A percentile compares a stretch with the other conserved stretches of the same genome.
These are phyloP conservation scores for Pisolithus orientalis DNA, from an alignment of 768 basidiomycete genomes.

Conservation along the genomic window DNA sequence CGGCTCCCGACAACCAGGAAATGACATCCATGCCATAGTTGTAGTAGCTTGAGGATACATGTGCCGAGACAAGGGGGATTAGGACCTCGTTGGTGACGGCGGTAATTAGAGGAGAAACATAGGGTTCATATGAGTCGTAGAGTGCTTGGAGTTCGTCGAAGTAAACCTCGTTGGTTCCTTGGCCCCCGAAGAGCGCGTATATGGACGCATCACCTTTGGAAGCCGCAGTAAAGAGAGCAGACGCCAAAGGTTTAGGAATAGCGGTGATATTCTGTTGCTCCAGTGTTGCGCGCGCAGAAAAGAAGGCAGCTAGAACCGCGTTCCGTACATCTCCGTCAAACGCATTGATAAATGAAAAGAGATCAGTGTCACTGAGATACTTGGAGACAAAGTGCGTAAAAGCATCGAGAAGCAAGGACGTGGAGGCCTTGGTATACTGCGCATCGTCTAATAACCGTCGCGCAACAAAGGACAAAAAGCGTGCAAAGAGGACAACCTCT, in stretches of 20 bases:
- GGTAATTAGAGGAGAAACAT: constrained; percentile 66
- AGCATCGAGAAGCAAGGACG: constrained; percentile 64
- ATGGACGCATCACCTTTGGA: constrained; percentile 60
- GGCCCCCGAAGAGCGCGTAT: constrained; percentile 94
- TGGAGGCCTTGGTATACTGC: constrained; percentile 46
- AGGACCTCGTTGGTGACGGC: constrained; percentile 63
- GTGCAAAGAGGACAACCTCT: constrained; percentile 71
- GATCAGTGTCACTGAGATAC: constrained; percentile 66
- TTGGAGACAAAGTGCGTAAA: constrained; percentile 73
- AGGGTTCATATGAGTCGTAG: constrained; percentile 87
- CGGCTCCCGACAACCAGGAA: constrained; percentile 74
- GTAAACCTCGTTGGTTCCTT: constrained; percentile 97
- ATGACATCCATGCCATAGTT: constrained; percentile 73
- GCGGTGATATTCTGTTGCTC: constrained; percentile 47
- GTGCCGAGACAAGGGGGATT: constrained; percentile 57
- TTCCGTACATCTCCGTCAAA: constrained; percentile 75
- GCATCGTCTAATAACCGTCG: constrained; percentile 52
- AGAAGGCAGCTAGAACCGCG: constrained; percentile 74
- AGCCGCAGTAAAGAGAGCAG: constrained; percentile 65
- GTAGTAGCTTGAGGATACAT: constrained; percentile 59
- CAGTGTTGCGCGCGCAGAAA: constrained; percentile 63
- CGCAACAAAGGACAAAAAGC: constrained; percentile 76
- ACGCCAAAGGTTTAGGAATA: constrained; percentile 54
- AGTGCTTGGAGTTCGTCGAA: constrained; percentile 92
- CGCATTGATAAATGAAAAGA: constrained; percentile 73